Evolutionary conservation across 225 moss, liverwort and hornwort genomes (phyloP).

Genomic region (Antitrichia curtipendula): DNA sequence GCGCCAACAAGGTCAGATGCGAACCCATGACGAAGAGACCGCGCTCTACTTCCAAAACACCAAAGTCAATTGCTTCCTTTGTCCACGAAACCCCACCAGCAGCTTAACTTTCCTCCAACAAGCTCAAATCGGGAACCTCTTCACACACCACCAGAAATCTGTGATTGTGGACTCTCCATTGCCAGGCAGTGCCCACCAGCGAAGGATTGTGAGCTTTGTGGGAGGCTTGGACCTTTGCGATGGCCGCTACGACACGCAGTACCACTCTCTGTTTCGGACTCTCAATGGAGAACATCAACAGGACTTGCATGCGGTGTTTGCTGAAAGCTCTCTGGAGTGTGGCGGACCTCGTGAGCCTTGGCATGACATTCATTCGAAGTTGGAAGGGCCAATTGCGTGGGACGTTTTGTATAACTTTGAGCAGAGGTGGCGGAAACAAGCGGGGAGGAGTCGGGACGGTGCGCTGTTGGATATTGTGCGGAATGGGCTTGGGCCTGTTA

Average conservation of each 20-base stretch:
- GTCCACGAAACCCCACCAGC: slow-evolving; percentile 25
- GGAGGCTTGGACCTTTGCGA: slow-evolving; percentile 54
- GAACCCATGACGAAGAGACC: slow-evolving; percentile 39
- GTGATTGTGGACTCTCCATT: slow-evolving; percentile 33
- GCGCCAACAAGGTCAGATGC: slow-evolving; percentile 17
- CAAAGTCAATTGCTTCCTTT: slow-evolving; percentile 26
- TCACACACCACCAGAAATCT: slow-evolving; percentile 44
- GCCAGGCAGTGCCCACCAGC: not conserved
- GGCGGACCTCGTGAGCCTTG: slow-evolving; percentile 94
- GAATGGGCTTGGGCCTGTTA: slow-evolving; percentile 16
- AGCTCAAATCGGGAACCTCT: slow-evolving; percentile 30
- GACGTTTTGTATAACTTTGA: slow-evolving; percentile 80
- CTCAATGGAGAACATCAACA: slow-evolving; percentile 4
- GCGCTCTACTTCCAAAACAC: slow-evolving; percentile 7
- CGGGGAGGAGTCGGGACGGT: not conserved
- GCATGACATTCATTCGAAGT: slow-evolving; percentile 76
- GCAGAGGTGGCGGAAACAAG: slow-evolving; percentile 77
- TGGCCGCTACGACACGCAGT: slow-evolving; percentile 47
- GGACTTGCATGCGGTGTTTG: slow-evolving; percentile 23
- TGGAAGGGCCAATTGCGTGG: slow-evolving; percentile 78
- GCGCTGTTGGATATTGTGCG: slow-evolving; percentile 14
- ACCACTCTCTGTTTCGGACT: slow-evolving; percentile 47
- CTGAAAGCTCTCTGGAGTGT: not conserved
- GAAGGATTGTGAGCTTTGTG: slow-evolving; percentile 42
- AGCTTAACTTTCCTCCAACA: slow-evolving; percentile 15